A percentile compares a stretch with the other conserved stretches of the same genome.
phyloP scores from a whole-genome alignment of 352 stramenopile genomes.

The Phytopythium montanum region DNA sequence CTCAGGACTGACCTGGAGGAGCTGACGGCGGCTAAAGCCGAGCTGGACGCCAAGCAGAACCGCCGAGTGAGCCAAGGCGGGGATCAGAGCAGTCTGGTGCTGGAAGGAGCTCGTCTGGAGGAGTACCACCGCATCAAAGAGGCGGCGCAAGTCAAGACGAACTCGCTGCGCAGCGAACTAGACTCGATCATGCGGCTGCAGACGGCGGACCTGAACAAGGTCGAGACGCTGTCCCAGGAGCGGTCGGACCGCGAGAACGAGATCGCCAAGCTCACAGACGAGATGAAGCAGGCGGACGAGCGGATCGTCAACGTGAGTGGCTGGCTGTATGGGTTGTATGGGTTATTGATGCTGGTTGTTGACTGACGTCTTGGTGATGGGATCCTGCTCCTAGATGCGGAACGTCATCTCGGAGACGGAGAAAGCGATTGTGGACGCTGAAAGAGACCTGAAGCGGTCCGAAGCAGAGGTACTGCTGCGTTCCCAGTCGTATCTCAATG shows the following conservation, averaged over 20 bases:
- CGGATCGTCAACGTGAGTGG: slow-evolving; percentile 52
- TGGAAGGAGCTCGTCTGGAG: slow-evolving; percentile 62
- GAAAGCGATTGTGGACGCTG: slow-evolving; percentile 40
- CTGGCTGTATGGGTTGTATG: background rate
- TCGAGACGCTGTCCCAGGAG: slow-evolving; percentile 68
- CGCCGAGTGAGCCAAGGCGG: slow-evolving; percentile 28
- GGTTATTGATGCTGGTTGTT: background rate
- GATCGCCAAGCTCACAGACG: slow-evolving; percentile 55
- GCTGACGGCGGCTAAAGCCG: slow-evolving; percentile 48
- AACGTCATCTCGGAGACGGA: slow-evolving; percentile 66
- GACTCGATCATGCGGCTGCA: slow-evolving; percentile 70
- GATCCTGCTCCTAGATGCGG: slow-evolving; percentile 39
- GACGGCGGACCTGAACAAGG: slow-evolving; percentile 63
- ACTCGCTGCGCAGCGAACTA: slow-evolving; percentile 58
- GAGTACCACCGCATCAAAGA: slow-evolving; percentile 88
- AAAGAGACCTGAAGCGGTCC: slow-evolving; percentile 46
- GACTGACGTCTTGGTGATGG: background rate
- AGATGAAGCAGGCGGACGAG: slow-evolving; percentile 55
- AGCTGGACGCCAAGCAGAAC: slow-evolving; percentile 48
- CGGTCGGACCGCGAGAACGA: slow-evolving; percentile 68
- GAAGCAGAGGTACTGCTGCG: slow-evolving; percentile 35
- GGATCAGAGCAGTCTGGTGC: slow-evolving; percentile 42
- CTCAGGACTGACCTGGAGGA: slow-evolving; percentile 71
- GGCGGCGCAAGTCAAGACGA: slow-evolving; percentile 63
- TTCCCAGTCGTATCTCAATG: slow-evolving; percentile 7